A percentile compares a stretch with the other conserved stretches of the same genome.
Conservation (phyloP, 352 stramenopile species). For the Pythium graminicola region DNA sequence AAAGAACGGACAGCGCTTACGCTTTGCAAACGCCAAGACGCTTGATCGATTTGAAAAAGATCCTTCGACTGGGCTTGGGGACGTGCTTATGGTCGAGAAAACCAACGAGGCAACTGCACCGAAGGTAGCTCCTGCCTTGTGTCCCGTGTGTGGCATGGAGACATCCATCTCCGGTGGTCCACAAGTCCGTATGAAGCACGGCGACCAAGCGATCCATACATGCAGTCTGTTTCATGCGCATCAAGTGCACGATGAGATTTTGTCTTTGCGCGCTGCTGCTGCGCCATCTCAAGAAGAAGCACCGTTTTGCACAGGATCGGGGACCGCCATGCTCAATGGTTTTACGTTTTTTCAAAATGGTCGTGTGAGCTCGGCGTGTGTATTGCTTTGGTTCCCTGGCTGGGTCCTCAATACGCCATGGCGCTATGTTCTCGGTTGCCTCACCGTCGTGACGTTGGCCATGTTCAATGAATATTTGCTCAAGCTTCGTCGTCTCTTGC, state of each 20-base stretch:
- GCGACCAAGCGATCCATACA: slow-evolving; percentile 54
- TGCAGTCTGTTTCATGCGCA: slow-evolving; percentile 68
- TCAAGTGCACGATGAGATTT: slow-evolving; percentile 47
- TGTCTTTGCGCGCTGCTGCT: slow-evolving; percentile 27
- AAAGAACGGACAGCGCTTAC: slow-evolving; percentile 56
- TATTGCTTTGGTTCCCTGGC: slow-evolving; percentile 68
- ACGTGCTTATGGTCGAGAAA: slow-evolving; percentile 27
- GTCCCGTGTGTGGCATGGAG: slow-evolving; percentile 69
- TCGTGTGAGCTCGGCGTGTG: slow-evolving; percentile 34
- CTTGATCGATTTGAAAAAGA: slow-evolving; percentile 45
- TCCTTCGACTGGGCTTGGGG: slow-evolving; percentile 41
- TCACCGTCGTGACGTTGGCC: slow-evolving; percentile 45
- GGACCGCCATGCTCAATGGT: slow-evolving; percentile 72
- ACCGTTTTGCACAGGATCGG: slow-evolving; percentile 48
- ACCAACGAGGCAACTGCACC: background rate
- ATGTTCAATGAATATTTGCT: slow-evolving; percentile 75
- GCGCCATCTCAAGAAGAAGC: background rate
- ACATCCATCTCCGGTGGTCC: slow-evolving; percentile 38
- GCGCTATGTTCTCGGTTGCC: slow-evolving; percentile 45
- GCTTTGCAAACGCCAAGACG: slow-evolving; percentile 50
- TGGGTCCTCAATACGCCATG: slow-evolving; percentile 56
- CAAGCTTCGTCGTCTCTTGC: slow-evolving; percentile 51
- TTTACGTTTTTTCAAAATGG: slow-evolving; percentile 39
- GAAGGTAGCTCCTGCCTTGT: slow-evolving; percentile 25
- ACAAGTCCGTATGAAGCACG: slow-evolving; percentile 46